Evolutionary conservation across 805 yeast species (phyloP).

Genomic region (Diddensiella santjacobensis): DNA sequence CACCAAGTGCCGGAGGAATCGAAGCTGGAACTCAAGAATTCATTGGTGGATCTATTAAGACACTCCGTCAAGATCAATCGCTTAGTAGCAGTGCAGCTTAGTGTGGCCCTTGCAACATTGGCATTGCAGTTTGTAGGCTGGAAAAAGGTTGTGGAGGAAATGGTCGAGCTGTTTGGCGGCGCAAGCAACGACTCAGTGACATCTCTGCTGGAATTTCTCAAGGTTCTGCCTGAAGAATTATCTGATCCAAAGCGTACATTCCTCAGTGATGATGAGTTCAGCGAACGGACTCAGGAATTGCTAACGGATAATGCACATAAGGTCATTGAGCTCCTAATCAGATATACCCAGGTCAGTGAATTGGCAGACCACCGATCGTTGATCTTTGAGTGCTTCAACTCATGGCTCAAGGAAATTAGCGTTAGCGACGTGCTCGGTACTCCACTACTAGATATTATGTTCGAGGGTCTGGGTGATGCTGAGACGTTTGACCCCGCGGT

Average conservation of each 20-base stretch:
- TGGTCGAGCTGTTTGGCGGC: conserved; percentile 47
- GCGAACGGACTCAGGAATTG: conserved; percentile 56
- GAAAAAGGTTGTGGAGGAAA: conserved; percentile 66
- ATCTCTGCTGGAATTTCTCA: conserved; percentile 70
- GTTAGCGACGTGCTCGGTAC: conserved; percentile 62
- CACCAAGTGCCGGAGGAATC: conserved; percentile 64
- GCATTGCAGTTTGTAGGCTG: conserved; percentile 74
- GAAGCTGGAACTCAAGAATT: conserved; percentile 59
- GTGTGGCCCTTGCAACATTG: conserved; percentile 75
- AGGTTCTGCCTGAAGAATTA: conserved; percentile 88
- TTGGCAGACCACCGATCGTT: conserved; percentile 38
- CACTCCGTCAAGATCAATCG: conserved; percentile 51
- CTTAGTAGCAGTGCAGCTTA: conserved; percentile 76
- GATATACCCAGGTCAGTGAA: conserved; percentile 37
- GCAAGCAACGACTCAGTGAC: conserved; percentile 37
- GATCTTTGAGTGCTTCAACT: conserved; percentile 70
- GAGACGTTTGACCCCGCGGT: conserved; percentile 78
- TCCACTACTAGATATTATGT: conserved; percentile 65
- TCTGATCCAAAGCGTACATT: conserved; percentile 72
- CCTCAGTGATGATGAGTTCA: conserved; percentile 76
- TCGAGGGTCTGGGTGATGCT: conserved; percentile 47
- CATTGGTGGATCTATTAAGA: conserved; percentile 56
- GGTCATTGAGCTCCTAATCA: conserved; percentile 60
- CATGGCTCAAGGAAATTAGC: conserved; percentile 89
- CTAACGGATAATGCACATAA: conserved; percentile 63